Percentiles rank a stretch among this genome's conserved stretches.
Evolutionary conservation across 2,329 filamentous ascomycete species (phyloP).

Genomic region (Periconia digitata): DNA sequence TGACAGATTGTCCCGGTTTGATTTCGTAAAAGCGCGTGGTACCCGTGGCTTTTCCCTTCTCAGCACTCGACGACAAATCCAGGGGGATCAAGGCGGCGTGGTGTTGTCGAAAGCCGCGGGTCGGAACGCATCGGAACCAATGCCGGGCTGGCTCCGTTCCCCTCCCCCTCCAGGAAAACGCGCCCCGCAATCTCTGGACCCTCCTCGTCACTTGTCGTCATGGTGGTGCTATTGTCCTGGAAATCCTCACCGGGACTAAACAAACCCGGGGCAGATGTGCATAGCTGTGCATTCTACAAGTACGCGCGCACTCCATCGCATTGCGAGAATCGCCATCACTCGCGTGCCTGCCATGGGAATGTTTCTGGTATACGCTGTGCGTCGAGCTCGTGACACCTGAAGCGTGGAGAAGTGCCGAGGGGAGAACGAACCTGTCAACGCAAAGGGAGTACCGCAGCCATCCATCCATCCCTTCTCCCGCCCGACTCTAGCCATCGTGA

Average conservation of each 20-base stretch:
- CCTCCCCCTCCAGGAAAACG: constrained; percentile 9
- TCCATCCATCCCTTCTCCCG: constrained; percentile 29
- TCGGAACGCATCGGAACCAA: constrained; percentile 21
- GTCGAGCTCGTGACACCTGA: constrained; percentile 32
- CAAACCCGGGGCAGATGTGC: too few relatives aligned
- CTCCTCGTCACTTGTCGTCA: constrained; percentile 23
- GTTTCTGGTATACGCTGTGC: too few relatives aligned
- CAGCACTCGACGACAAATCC: too few relatives aligned
- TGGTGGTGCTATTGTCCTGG: too few relatives aligned
- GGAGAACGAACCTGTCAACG: too few relatives aligned
- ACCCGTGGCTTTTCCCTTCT: too few relatives aligned
- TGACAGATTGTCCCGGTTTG: background rate
- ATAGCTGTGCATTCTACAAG: background rate
- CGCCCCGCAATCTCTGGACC: constrained; percentile 19
- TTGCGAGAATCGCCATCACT: too few relatives aligned
- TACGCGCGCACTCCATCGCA: too few relatives aligned
- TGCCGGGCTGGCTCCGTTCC: too few relatives aligned
- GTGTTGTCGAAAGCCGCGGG: constrained; percentile 17
- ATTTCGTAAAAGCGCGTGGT: constrained; percentile 2
- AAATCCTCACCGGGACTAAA: constrained; percentile 23
- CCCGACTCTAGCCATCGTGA: constrained; percentile 42
- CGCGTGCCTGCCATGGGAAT: too few relatives aligned
- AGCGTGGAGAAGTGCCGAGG: constrained; percentile 35
- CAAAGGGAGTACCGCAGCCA: too few relatives aligned
- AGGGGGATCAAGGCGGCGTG: too few relatives aligned